phyloP scores from a whole-genome alignment of 306 rosid species.

The Gynostemma pentaphyllum region DNA sequence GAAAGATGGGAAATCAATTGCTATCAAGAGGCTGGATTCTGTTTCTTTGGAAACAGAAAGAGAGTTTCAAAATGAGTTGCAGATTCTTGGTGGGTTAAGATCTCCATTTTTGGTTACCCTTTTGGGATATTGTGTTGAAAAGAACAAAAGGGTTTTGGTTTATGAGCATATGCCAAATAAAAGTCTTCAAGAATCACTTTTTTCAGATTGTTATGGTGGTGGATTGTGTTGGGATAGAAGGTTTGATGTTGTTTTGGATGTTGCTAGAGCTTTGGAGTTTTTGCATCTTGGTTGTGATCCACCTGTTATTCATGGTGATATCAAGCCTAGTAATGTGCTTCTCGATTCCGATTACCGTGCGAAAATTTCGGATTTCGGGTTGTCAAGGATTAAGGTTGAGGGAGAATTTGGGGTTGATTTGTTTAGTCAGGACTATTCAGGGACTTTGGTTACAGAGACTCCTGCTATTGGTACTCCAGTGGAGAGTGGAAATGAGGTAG shows the following conservation, averaged over 20 bases:
- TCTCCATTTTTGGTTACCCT: slow-evolving; percentile 79
- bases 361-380: slow-evolving; percentile 72
- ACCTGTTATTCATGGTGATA: slow-evolving; percentile 88
- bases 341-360: slow-evolving; percentile 57
- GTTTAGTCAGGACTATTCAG: slow-evolving; percentile 90
- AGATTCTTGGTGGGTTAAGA: slow-evolving; percentile 81
- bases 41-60: slow-evolving; percentile 58
- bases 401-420: slow-evolving; percentile 74
- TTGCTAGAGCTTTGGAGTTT: slow-evolving; percentile 79
- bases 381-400: slow-evolving; percentile 88
- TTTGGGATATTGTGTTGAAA: slow-evolving; percentile 79
- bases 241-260: slow-evolving; percentile 57
- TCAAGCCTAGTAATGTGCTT: slow-evolving; percentile 86
- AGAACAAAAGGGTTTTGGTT: slow-evolving; percentile 56
- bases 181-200: slow-evolving; percentile 83
- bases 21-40: slow-evolving; percentile 63
- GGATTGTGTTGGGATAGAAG: slow-evolving; percentile 78
- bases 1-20: slow-evolving; percentile 57
- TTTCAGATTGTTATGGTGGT: slow-evolving; percentile 46
- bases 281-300: slow-evolving; percentile 87
- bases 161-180: slow-evolving; percentile 80
- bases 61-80: slow-evolving; percentile 92
- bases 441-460: slow-evolving; percentile 64
- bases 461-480: slow-evolving; percentile 69
- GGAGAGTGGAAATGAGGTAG: slow-evolving; percentile 77